Evolutionary conservation across 179 eudicot species (phyloP), one percentile per base, ranked within the genome.

Genomic region (Heliamphora pulchella): DNA sequence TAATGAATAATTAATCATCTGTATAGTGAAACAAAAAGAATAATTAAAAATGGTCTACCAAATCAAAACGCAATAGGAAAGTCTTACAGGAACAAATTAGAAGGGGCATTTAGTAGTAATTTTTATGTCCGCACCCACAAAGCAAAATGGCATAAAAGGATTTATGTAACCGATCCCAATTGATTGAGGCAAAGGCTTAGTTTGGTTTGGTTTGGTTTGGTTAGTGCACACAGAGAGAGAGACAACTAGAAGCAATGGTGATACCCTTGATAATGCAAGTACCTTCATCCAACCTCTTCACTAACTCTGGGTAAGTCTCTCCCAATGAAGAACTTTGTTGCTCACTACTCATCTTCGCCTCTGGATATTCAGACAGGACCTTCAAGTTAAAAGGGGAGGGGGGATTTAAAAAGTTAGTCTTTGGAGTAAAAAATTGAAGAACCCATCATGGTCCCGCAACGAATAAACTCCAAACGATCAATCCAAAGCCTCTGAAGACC

Each of bases 271-370:
- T 9, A 18, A n/a, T 43, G 51, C 66, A 78, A 84, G 80, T 89
- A 93, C 98, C 98, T 88, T 90, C 89, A 74, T 92, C 94, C 93
- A 94, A 86, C 82, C 91, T 90, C 84, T 88, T 84, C 78, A 81
- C 86, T 88, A 94, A 82, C 65, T 88, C 93, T 64, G 69, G 64
- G 78, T 79, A 88, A 71, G 88, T 87, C 86, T 91, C 97, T 50
- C 94, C 94, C 78, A 89, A 71, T 70, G 90, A 82, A 79, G 90
- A 76, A 68, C 57, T 87, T 80, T 86, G 92, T 83, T 88, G 83
- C 67, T 91, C 91, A 72, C 58, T 82, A 69, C 85, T 75, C 91
- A 84, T 84, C 77, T 82, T 86, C 41, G 90, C 88, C 86, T 94
- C 97, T 41, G 91, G 89, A 87, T 92, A 94, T 80, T 91, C 89